Evolutionary conservation across 2,329 filamentous ascomycete species (phyloP), one percentile per base, ranked within the genome.

Genomic region (Balansia obtecta): DNA sequence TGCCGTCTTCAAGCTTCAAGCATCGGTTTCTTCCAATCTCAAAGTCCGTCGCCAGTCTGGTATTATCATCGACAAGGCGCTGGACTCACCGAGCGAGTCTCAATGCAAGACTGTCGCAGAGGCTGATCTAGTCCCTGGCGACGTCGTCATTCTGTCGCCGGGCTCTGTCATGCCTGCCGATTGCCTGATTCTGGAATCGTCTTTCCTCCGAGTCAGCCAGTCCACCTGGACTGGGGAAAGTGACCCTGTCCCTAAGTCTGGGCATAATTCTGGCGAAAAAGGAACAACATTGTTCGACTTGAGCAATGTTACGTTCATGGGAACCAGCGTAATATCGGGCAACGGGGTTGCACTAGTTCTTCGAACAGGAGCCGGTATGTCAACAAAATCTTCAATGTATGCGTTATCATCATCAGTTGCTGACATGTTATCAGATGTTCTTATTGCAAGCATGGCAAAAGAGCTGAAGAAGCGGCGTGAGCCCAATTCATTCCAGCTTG

Each of bases 181-280:
- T 43, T 59, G 60, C 48, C 33, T 62, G 43, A 52, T 63, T n/a
- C 50, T 62, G 2, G 59, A 62, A 16, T 46, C 60, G 1, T 57
- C 54, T 10, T 63, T 61, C 34, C 52, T 62, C 1, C 60, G 59
- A 2, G 51, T 62, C 46, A 59, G 60, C 34, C 60, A 62, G 47
- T 62, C 60, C n/a, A 60, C 58, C 13, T 61, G 60, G 59, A 63
- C 59, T 0, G 61, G 61, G n/a, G 61, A 63, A 48, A 62, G 52
- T 46, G 56, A 55, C 9, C 60, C 61, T 2, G 58, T 58, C 2
- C 48, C 56, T 16, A 63, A 63, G 50, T 40, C 45, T 1, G 45
- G 58, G 1, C 51, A 48, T 13, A 12, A 27, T 2, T 38, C 20
- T 11, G 57, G 55, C 27, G 54, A 56, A 34, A 61, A 61, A 30